phyloP scores from a whole-genome alignment of 1,139 yeast species.

The Pichia sp. region DNA sequence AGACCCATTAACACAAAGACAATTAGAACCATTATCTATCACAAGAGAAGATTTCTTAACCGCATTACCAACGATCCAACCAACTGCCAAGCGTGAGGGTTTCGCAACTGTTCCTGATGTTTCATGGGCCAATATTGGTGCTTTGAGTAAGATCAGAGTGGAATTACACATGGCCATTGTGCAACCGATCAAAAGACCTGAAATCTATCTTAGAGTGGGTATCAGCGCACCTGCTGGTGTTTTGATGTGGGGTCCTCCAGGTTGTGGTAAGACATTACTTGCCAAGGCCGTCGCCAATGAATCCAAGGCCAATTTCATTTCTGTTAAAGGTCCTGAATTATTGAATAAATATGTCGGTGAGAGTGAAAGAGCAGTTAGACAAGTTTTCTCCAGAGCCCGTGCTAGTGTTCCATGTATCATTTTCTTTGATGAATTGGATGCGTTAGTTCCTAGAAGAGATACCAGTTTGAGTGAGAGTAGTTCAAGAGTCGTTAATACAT shows the following conservation, averaged over 20 bases:
- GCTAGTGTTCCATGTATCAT: constrained; percentile 96
- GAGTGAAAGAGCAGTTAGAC: constrained; percentile 91
- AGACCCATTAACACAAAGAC: constrained; percentile 69
- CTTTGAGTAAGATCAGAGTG: constrained; percentile 72
- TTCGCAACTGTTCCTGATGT: constrained; percentile 99
- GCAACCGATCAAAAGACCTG: constrained; percentile 94
- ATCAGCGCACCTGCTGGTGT: constrained; percentile 98
- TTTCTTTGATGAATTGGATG: constrained; percentile 95
- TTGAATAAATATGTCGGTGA: constrained; percentile 96
- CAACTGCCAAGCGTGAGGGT: constrained; percentile 97
- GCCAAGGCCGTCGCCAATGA: constrained; percentile 99
- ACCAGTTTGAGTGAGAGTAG: constrained; percentile 85
- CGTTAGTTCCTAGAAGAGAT: constrained; percentile 93
- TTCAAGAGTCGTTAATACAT: constrained; percentile 90
- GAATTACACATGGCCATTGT: constrained; percentile 97
- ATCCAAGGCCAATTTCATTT: constrained; percentile 91
- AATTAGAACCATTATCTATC: constrained; percentile 72
- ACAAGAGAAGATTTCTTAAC: constrained; percentile 74
- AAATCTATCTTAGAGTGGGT: constrained; percentile 85
- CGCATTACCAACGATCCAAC: constrained; percentile 93
- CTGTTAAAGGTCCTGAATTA: constrained; percentile 93
- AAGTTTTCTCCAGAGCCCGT: constrained; percentile 90
- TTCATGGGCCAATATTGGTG: constrained; percentile 95
- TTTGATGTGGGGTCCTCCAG: constrained; percentile 98
- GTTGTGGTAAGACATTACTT: constrained; percentile 94